A percentile compares a stretch with the other conserved stretches of the same genome.
These are phyloP conservation scores for Dunaliella salina DNA, from an alignment of 163 green algal species.

Conservation along the genomic window DNA sequence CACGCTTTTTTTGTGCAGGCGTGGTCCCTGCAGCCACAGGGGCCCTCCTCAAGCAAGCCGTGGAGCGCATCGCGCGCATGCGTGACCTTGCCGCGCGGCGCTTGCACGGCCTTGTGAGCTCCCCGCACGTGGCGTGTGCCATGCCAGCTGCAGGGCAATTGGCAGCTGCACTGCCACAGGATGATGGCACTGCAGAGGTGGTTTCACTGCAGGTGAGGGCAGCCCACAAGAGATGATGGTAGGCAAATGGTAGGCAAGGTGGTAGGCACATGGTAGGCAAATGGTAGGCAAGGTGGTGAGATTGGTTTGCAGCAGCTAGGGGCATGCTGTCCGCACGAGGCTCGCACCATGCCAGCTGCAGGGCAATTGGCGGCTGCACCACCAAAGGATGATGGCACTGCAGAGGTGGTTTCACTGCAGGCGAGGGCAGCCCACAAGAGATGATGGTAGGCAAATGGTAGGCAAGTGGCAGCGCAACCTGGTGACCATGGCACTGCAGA, in stretches of 20 bases:
- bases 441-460: no score
- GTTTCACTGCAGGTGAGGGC: constrained; percentile 17
- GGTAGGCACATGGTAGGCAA: no score
- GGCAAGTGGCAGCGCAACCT: no score
- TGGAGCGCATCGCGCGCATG: constrained; percentile 82
- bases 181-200: constrained; percentile 24
- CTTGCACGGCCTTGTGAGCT: constrained; percentile 32
- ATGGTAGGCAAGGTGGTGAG: no score
- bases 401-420: constrained; percentile 27
- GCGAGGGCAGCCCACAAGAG: no score
- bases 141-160: constrained; percentile 14
- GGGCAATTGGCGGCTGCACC: constrained; percentile 9
- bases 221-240: no score
- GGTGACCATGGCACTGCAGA: no score
- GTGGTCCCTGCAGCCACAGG: constrained; percentile 27
- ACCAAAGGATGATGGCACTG: constrained; percentile 13
- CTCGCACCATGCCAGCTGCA: constrained; percentile 12
- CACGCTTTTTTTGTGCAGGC: constrained; percentile 5
- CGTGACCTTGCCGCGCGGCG: constrained; percentile 48
- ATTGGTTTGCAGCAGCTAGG: no score
- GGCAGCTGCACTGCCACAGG: constrained; percentile 4
- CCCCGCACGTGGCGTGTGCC: neutral
- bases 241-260: no score
- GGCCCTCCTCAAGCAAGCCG: constrained; percentile 62
- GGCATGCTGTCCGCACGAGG: neutral